phyloP scores from a whole-genome alignment of 345 rosid species.

The Nasturtium officinale region DNA sequence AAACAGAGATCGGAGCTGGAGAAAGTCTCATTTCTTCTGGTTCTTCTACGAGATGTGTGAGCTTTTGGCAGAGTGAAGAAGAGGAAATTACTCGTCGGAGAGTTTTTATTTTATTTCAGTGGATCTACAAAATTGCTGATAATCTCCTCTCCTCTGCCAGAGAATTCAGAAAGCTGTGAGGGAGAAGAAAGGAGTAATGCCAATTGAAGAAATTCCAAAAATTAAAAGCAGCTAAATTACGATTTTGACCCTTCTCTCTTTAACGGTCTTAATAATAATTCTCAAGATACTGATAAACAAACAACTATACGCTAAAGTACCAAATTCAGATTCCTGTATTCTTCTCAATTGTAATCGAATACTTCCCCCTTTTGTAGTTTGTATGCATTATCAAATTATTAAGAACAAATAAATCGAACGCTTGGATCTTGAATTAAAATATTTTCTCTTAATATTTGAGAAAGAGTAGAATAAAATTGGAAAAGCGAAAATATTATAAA shows the following conservation, averaged over 20 bases:
- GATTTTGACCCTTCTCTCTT: neutral
- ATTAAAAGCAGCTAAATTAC: neutral
- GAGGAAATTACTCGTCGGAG: neutral
- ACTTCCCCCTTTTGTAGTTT: too few species aligned
- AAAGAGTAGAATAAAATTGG: neutral
- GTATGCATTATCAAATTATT: too few species aligned
- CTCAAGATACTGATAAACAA: too few species aligned
- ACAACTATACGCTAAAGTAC: too few species aligned
- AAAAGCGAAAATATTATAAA: neutral
- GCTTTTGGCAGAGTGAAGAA: neutral
- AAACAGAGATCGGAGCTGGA: constrained; percentile 28
- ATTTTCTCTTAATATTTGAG: neutral
- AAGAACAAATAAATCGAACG: too few species aligned
- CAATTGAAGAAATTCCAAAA: neutral
- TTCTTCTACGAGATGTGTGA: neutral
- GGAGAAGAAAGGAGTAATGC: neutral
- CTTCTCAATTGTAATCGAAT: too few species aligned
- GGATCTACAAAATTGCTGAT: constrained; percentile 2
- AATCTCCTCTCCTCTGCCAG: too few species aligned
- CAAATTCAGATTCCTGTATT: too few species aligned
- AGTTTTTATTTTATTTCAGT: neutral
- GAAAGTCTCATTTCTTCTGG: constrained; percentile 10
- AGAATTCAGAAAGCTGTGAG: neutral
- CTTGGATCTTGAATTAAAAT: too few species aligned
- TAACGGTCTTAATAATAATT: too few species aligned